A percentile compares a stretch with the other conserved stretches of the same genome.
phyloP scores from a whole-genome alignment of 2,329 filamentous ascomycete species.

The Aspergillus amoenus region DNA sequence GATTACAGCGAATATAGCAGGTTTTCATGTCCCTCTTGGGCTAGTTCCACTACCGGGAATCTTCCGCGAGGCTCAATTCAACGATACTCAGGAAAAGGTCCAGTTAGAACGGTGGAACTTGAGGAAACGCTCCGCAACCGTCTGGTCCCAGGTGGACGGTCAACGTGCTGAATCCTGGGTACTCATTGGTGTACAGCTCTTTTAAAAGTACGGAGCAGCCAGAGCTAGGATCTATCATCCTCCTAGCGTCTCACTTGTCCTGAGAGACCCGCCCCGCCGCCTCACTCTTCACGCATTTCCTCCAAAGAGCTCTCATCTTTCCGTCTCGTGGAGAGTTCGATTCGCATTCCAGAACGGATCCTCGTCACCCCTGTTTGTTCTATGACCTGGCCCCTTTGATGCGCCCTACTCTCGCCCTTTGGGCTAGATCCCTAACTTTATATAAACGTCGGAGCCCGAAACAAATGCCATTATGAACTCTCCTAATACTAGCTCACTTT shows the following conservation, averaged over 20 bases:
- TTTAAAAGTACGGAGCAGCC: constrained; percentile 11
- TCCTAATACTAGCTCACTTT: constrained; percentile 8
- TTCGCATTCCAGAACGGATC: constrained; percentile 25
- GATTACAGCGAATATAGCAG: neutral
- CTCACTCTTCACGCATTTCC: constrained; percentile 21
- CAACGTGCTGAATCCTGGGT: constrained; percentile 19
- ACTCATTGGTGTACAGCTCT: constrained; percentile 18
- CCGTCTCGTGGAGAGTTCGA: constrained; percentile 21
- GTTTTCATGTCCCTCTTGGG: neutral
- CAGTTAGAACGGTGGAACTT: constrained; percentile 18
- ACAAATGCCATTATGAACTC: constrained; percentile 16
- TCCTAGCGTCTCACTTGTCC: constrained; percentile 7
- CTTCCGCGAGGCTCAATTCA: constrained; percentile 2
- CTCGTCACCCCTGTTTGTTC: constrained; percentile 14
- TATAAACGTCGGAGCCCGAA: constrained; percentile 15
- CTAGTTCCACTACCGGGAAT: constrained; percentile 8
- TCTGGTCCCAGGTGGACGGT: constrained; percentile 16
- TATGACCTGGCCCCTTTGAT: constrained; percentile 8
- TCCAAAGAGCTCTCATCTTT: constrained; percentile 22
- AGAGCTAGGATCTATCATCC: constrained; percentile 10
- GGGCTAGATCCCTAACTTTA: constrained; percentile 14
- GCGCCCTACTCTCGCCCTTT: constrained; percentile 8
- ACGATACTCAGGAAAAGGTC: constrained; percentile 6
- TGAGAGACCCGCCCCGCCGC: constrained; percentile 19
- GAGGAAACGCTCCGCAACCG: constrained; percentile 14